Evolutionary conservation across 2,329 filamentous ascomycete genomes (phyloP).

Genomic region (Pseudodiploospora longispora): DNA sequence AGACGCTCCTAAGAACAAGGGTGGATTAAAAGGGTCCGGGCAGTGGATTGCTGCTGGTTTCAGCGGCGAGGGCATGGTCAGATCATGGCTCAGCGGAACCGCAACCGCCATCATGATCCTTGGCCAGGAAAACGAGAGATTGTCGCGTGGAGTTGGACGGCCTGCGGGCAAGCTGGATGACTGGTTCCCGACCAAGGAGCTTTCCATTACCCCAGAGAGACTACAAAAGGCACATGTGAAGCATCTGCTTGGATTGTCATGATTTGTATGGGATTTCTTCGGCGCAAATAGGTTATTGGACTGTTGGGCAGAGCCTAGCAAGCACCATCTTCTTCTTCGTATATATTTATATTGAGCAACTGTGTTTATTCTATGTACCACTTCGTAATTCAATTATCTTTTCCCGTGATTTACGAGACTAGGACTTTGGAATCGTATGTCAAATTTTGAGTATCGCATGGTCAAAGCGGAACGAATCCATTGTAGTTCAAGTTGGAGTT

Average conservation of each 20-base stretch:
- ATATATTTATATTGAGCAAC: too few relatives aligned
- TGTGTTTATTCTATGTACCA: too few relatives aligned
- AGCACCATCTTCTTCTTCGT: too few relatives aligned
- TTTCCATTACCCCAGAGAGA: constrained; percentile 21
- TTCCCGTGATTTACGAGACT: too few relatives aligned
- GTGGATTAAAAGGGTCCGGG: not conserved
- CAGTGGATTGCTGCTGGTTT: constrained; percentile 15
- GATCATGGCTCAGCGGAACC: constrained; percentile 10
- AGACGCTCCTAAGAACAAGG: not conserved
- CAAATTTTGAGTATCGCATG: too few relatives aligned
- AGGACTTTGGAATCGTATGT: too few relatives aligned
- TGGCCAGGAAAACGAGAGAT: constrained; percentile 24
- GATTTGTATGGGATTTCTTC: too few relatives aligned
- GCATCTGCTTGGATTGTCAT: constrained; percentile 16
- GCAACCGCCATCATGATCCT: not conserved
- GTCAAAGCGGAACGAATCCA: too few relatives aligned
- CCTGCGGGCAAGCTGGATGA: constrained; percentile 25
- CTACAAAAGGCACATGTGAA: constrained; percentile 26
- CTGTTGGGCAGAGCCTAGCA: too few relatives aligned
- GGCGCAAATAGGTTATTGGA: too few relatives aligned
- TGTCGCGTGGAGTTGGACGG: constrained; percentile 22
- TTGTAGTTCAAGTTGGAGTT: too few relatives aligned
- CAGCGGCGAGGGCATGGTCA: constrained; percentile 16
- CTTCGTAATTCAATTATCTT: too few relatives aligned
- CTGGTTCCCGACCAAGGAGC: constrained; percentile 33